Base-by-base conservation (phyloP, 345 rosid genomes). In the Laguncularia racemosa region DNA sequence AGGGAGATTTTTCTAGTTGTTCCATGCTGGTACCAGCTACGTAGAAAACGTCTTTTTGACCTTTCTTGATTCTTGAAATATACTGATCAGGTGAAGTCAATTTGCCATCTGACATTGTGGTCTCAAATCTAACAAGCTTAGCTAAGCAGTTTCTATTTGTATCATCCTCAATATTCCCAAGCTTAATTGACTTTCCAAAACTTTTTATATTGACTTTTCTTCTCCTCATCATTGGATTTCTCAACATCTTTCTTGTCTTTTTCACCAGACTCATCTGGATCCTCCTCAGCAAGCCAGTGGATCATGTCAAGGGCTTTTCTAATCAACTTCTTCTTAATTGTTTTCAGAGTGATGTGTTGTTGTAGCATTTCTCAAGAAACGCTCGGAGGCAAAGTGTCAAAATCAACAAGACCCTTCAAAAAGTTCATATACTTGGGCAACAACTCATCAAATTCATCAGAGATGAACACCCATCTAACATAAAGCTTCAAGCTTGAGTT, bases 321-420 rank as follows among this genome's bases (percentile, higher is more conserved):
- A 70, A 93, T 89, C 62, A 93, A 92, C 69, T 93, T 93, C 81
- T 93, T 93, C 82, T 93, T 93, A 55, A 89, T 93, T 62, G 97
- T 93, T 77, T 87, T 93, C 72, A 93, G 79, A 71, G 96, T 93
- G 74, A 85, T 79, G 67, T 93, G 96, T 59, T 84, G 90, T 79
- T 93, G 96, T 70, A 89, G 97, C 99, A 93, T 93, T 78, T 93
- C 99, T 64, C 97, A 73, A 33, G 97, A 93, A 46, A 93, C 99
- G 63, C 87, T 93, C 50, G 85, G 88, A 16, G 96, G 97, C 62
- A 93, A 73, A 17, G 97, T 85, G 69, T 89, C 97, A 2, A 96
- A 93, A 78, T 93, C 99, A 74, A 93, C 95, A 46, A 93, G 96
- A 75, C 99, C 99, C 99, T 67, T 83, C 82, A 89, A 74, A 77